phyloP scores from a whole-genome alignment of 108 stramenopile species.

The Discostella pseudostelligera region DNA sequence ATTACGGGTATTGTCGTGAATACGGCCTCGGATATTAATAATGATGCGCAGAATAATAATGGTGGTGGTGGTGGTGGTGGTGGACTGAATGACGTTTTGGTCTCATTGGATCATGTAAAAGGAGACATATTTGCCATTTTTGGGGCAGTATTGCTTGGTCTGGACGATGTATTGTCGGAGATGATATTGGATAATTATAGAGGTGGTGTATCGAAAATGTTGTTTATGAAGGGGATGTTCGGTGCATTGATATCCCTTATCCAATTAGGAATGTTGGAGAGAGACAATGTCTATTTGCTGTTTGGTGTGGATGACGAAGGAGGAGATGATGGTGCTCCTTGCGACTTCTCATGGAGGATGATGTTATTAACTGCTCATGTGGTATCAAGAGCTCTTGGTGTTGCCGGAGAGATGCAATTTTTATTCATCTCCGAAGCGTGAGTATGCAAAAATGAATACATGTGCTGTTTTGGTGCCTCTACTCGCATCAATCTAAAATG shows the following conservation, averaged over 20 bases:
- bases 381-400: slow-evolving; percentile 18
- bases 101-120: slow-evolving; percentile 55
- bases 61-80: slow-evolving; percentile 7
- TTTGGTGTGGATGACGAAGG: slow-evolving; percentile 17
- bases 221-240: slow-evolving; percentile 87
- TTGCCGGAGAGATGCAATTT: slow-evolving; percentile 57
- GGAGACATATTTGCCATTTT: slow-evolving; percentile 88
- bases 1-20: slow-evolving; percentile 79
- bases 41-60: too few relatives aligned
- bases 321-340: too few relatives aligned
- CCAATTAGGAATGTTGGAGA: slow-evolving; percentile 73
- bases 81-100: slow-evolving; percentile 6
- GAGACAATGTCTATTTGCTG: slow-evolving; percentile 43
- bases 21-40: slow-evolving; percentile 74
- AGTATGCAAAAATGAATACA: background rate
- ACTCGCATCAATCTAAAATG: too few relatives aligned
- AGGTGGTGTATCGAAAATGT: slow-evolving; percentile 62
- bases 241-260: slow-evolving; percentile 63
- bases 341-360: slow-evolving; percentile 30
- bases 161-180: slow-evolving; percentile 87
- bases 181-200: slow-evolving; percentile 54
- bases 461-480: too few relatives aligned
- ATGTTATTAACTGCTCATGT: slow-evolving; percentile 23
- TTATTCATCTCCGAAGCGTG: slow-evolving; percentile 69
- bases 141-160: slow-evolving; percentile 85